A percentile compares a stretch with the other conserved stretches of the same genome.
Evolutionary conservation across 2,329 filamentous ascomycete species (phyloP).

Genomic region (Hypocreales sp.): DNA sequence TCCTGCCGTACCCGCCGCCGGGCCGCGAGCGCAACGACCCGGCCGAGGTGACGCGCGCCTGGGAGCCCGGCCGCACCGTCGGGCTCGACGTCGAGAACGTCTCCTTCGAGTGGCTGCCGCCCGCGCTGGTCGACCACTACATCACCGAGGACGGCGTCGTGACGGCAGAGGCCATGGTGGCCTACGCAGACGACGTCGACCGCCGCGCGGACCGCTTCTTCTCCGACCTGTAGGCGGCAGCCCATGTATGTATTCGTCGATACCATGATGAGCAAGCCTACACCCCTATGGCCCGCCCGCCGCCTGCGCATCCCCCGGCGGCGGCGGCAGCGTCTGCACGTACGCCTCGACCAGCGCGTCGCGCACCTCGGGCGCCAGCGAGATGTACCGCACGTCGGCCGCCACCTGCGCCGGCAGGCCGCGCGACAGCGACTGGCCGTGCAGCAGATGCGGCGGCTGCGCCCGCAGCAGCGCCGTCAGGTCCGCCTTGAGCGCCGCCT

Average conservation of each 20-base stretch:
- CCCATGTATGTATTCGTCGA: no score
- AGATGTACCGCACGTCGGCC: conserved; percentile 54
- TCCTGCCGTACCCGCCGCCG: conserved; percentile 26
- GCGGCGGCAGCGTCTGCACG: conserved; percentile 45
- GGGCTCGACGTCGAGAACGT: conserved; percentile 26
- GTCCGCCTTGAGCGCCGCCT: conserved; percentile 52
- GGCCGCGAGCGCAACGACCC: conserved; percentile 32
- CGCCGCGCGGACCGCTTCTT: conserved; percentile 26
- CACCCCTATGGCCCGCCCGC: conserved; percentile 36
- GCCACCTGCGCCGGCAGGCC: conserved; percentile 47
- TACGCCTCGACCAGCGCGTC: conserved; percentile 52
- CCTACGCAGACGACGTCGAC: conserved; percentile 20
- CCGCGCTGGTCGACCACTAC: conserved; percentile 33
- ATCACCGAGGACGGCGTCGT: conserved; percentile 36
- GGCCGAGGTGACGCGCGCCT: conserved; percentile 25
- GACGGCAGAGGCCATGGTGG: conserved; percentile 20
- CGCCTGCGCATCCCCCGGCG: conserved; percentile 27
- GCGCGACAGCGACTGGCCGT: conserved; percentile 39
- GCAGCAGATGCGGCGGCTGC: conserved; percentile 41
- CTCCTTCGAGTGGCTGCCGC: conserved; percentile 47
- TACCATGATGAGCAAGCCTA: no score
- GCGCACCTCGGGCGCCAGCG: conserved; percentile 42
- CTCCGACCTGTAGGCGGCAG: conserved; percentile 23
- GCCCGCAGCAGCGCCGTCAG: conserved; percentile 48
- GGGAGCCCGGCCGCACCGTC: neutral